Percentiles rank a stretch among this genome's conserved stretches.
Conservation (phyloP, 2,329 filamentous ascomycete genomes). For the Aspergillus sp. region DNA sequence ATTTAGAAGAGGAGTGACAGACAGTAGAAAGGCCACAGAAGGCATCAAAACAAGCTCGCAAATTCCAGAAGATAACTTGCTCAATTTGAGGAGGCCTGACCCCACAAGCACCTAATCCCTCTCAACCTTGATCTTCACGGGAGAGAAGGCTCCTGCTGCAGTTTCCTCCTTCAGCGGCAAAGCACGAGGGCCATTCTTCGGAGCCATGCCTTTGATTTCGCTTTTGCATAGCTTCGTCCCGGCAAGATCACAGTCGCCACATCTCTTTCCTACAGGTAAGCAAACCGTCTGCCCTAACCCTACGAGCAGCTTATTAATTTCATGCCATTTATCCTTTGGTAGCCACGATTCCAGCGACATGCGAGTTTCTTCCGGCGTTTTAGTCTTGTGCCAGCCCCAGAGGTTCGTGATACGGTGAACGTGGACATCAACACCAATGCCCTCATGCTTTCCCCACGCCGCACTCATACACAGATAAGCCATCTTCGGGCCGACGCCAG, state of each 20-base stretch:
- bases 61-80: background rate
- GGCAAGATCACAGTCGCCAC: slow-evolving; percentile 84
- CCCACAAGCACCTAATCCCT: slow-evolving; percentile 25
- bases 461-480: slow-evolving; percentile 84
- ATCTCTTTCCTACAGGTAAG: slow-evolving; percentile 75
- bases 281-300: slow-evolving; percentile 88
- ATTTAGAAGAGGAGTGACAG: slow-evolving; percentile 16
- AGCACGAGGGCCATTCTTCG: slow-evolving; percentile 34
- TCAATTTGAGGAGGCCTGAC: slow-evolving; percentile 2
- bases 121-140: slow-evolving; percentile 31
- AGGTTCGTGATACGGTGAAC: slow-evolving; percentile 93
- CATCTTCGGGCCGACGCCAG: slow-evolving; percentile 95
- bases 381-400: slow-evolving; percentile 88
- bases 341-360: slow-evolving; percentile 78
- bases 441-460: slow-evolving; percentile 70
- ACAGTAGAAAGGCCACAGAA: background rate
- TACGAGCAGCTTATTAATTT: slow-evolving; percentile 88
- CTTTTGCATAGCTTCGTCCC: slow-evolving; percentile 75
- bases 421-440: slow-evolving; percentile 93
- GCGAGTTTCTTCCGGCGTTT: slow-evolving; percentile 81
- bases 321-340: slow-evolving; percentile 82
- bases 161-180: slow-evolving; percentile 13
- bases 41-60: slow-evolving; percentile 9
- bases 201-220: slow-evolving; percentile 68
- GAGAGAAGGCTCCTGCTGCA: background rate